These are phyloP conservation scores for Mycena olivaceomarginata DNA, from an alignment of 768 basidiomycete genomes.

Conservation along the genomic window DNA sequence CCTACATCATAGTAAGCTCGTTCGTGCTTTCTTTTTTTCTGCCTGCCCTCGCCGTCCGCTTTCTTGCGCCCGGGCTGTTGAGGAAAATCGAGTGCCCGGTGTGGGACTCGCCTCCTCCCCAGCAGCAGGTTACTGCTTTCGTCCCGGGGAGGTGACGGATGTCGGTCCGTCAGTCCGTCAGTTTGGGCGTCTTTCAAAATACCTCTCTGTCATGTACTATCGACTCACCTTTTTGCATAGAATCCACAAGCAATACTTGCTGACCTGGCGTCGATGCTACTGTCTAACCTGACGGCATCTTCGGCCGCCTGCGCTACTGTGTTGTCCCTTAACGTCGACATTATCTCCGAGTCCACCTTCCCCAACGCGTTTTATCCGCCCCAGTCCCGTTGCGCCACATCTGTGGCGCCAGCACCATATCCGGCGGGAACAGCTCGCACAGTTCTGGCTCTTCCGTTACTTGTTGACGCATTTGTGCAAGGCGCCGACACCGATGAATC, in stretches of 20 bases:
- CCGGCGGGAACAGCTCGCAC: slow-evolving; percentile 72
- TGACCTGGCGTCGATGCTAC: slow-evolving; percentile 96
- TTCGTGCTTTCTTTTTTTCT: no score
- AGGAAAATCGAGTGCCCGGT: no score
- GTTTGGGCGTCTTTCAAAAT: no score
- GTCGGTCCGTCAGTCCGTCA: no score
- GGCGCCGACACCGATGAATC: slow-evolving; percentile 76
- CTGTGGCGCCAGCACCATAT: slow-evolving; percentile 83
- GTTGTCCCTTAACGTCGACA: slow-evolving; percentile 77
- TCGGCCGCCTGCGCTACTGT: slow-evolving; percentile 79
- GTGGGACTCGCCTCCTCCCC: no score
- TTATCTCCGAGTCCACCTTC: slow-evolving; percentile 71
- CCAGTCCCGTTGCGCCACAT: slow-evolving; percentile 88
- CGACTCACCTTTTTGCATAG: slow-evolving; percentile 62
- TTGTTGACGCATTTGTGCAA: slow-evolving; percentile 93
- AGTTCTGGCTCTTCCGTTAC: slow-evolving; percentile 82
- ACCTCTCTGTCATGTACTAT: no score
- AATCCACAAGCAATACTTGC: slow-evolving; percentile 94
- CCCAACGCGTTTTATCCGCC: slow-evolving; percentile 80
- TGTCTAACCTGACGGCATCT: slow-evolving; percentile 94
- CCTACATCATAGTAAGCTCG: slow-evolving; percentile 89
- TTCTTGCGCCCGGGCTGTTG: no score
- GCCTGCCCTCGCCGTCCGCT: no score
- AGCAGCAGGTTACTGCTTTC: no score
- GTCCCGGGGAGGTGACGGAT: no score